Conservation (phyloP, 1,284 basidiomycete species). For the Abortiporus biennis region DNA sequence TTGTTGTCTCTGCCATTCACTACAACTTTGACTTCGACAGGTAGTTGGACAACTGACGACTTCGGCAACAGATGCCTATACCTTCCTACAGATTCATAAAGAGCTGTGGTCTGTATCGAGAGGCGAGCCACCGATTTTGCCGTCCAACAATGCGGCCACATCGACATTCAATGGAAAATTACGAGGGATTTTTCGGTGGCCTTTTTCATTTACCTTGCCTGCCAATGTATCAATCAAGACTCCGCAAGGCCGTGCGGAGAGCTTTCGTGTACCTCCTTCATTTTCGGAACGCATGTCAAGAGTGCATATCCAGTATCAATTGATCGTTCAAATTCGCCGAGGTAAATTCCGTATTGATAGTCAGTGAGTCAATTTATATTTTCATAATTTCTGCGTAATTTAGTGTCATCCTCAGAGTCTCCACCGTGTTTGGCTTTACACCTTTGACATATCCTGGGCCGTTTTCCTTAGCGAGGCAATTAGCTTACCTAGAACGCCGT, state of each 20-base stretch:
- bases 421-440: conserved; percentile 37
- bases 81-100: conserved; percentile 37
- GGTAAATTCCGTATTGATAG: conserved; percentile 18
- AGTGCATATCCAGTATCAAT: conserved; percentile 46
- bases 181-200: conserved; percentile 37
- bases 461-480: conserved; percentile 38
- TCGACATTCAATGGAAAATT: conserved; percentile 30
- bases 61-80: conserved; percentile 33
- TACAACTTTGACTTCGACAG: conserved; percentile 11
- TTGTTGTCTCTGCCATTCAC: not conserved
- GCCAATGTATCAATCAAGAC: conserved; percentile 19
- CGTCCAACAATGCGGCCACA: not conserved
- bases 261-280: conserved; percentile 35
- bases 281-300: conserved; percentile 44
- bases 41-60: conserved; percentile 20
- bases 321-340: conserved; percentile 34
- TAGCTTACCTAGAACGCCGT: conserved; percentile 39
- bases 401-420: no score
- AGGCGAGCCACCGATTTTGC: conserved; percentile 2
- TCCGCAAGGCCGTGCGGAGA: conserved; percentile 2
- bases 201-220: conserved; percentile 40
- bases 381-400: not conserved
- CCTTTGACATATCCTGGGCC: conserved; percentile 33
- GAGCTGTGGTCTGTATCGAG: conserved; percentile 15
- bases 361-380: conserved; percentile 13